Conservation (phyloP, 2,329 filamentous ascomycete species). For the Lecanicillium sp. region DNA sequence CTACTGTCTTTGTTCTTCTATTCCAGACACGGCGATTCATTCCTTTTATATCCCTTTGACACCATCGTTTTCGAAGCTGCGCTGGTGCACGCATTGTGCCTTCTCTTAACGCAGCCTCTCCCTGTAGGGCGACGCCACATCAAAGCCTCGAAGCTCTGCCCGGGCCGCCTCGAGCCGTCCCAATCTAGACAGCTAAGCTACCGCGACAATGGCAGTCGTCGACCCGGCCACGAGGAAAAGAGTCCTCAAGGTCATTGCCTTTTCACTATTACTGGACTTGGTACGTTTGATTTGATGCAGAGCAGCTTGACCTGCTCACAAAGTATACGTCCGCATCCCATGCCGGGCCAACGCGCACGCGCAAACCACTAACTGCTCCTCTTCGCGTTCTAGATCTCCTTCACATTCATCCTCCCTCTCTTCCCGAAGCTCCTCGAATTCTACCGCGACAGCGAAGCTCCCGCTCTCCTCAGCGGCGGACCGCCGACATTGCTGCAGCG, state of each 20-base stretch:
- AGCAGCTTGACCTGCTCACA: neutral
- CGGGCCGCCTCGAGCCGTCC: neutral
- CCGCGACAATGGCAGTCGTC: slow-evolving; percentile 32
- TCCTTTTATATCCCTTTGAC: too few species aligned
- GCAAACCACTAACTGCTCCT: slow-evolving; percentile 8
- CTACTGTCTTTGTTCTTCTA: too few species aligned
- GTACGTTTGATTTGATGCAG: too few species aligned
- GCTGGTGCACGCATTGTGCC: too few species aligned
- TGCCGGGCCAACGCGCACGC: slow-evolving; percentile 1
- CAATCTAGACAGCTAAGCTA: neutral
- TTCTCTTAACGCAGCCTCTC: too few species aligned
- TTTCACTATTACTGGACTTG: slow-evolving; percentile 82
- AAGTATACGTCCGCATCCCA: slow-evolving; percentile 3
- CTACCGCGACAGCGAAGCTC: slow-evolving; percentile 78
- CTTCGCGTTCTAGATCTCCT: slow-evolving; percentile 65
- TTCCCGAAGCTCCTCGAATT: slow-evolving; percentile 95
- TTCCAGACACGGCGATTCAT: too few species aligned
- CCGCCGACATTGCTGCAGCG: slow-evolving; percentile 65
- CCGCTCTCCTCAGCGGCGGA: slow-evolving; percentile 33
- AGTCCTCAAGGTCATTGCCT: slow-evolving; percentile 80
- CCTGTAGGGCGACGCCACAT: too few species aligned
- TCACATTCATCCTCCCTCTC: slow-evolving; percentile 94
- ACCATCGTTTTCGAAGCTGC: too few species aligned
- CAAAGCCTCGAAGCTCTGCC: neutral
- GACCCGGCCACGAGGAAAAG: slow-evolving; percentile 59